These are phyloP conservation scores for Curvularia sp. DNA, from an alignment of 2,329 filamentous ascomycete species.

Conservation along the genomic window DNA sequence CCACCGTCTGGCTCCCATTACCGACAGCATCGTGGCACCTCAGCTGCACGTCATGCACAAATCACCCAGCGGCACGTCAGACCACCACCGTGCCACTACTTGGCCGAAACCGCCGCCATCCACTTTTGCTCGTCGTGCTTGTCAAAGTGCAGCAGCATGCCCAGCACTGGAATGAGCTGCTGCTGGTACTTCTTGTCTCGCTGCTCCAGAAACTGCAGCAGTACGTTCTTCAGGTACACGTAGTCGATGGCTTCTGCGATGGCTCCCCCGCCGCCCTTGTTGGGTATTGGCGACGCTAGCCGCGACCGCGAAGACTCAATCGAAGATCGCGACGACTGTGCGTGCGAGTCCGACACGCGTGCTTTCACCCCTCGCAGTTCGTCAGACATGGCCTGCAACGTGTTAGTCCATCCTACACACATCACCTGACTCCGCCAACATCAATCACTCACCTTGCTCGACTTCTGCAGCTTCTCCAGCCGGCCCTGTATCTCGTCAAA, in stretches of 20 bases:
- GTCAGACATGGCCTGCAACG: conserved; percentile 60
- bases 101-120: conserved; percentile 73
- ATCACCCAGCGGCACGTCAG: conserved; percentile 15
- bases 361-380: conserved; percentile 62
- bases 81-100: conserved; percentile 24
- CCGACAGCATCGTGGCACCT: conserved; percentile 2
- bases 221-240: conserved; percentile 79
- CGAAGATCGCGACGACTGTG: conserved; percentile 65
- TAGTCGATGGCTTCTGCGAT: conserved; percentile 59
- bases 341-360: conserved; percentile 53
- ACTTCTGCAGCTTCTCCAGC: conserved; percentile 80
- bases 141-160: conserved; percentile 78
- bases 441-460: conserved; percentile 61
- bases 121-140: conserved; percentile 86
- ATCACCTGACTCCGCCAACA: not conserved
- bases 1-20: not conserved
- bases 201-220: conserved; percentile 82
- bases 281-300: conserved; percentile 58
- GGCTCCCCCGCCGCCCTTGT: conserved; percentile 47
- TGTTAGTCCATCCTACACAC: conserved; percentile 26
- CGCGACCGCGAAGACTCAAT: conserved; percentile 61
- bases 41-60: conserved; percentile 11
- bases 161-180: conserved; percentile 79
- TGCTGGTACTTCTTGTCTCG: conserved; percentile 78
- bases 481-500: conserved; percentile 79